These are phyloP conservation scores for Neurospora sp. DNA, from an alignment of 495 filamentous ascomycete genomes.

Conservation along the genomic window DNA sequence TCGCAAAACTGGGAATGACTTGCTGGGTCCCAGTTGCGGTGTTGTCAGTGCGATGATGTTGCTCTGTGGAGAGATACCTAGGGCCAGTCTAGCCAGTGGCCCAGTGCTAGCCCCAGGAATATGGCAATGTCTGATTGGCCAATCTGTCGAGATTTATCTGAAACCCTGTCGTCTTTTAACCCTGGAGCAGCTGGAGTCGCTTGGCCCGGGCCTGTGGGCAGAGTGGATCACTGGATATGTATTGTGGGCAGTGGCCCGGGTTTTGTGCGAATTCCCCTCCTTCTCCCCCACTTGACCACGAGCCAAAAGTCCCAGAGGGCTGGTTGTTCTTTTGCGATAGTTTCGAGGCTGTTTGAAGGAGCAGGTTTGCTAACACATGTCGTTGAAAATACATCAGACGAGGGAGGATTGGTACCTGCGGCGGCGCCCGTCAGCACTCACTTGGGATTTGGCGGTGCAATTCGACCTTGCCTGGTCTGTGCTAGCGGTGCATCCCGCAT, in stretches of 20 bases:
- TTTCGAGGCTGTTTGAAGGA: neutral
- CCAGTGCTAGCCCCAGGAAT: neutral
- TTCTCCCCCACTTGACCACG: neutral
- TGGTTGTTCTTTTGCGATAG: neutral
- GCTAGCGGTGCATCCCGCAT: neutral
- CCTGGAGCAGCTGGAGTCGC: neutral
- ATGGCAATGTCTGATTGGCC: neutral
- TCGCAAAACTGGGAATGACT: neutral
- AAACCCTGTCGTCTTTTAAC: neutral
- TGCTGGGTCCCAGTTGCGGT: neutral
- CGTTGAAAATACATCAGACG: neutral
- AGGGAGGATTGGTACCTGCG: neutral
- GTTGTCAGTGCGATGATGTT: neutral
- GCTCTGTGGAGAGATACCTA: neutral
- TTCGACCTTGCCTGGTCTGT: neutral
- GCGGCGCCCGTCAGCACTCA: neutral
- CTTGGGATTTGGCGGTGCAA: too few species aligned
- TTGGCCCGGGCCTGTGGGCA: neutral
- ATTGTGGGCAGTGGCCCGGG: neutral
- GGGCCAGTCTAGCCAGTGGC: neutral
- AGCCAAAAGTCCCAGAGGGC: neutral
- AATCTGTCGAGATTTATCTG: neutral
- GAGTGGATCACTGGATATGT: neutral
- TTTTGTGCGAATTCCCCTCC: neutral
- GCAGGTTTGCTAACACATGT: neutral